A percentile compares a stretch with the other conserved stretches of the same genome.
Evolutionary conservation across 2,329 filamentous ascomycete species (phyloP).

Genomic region (Lomentospora prolificans): DNA sequence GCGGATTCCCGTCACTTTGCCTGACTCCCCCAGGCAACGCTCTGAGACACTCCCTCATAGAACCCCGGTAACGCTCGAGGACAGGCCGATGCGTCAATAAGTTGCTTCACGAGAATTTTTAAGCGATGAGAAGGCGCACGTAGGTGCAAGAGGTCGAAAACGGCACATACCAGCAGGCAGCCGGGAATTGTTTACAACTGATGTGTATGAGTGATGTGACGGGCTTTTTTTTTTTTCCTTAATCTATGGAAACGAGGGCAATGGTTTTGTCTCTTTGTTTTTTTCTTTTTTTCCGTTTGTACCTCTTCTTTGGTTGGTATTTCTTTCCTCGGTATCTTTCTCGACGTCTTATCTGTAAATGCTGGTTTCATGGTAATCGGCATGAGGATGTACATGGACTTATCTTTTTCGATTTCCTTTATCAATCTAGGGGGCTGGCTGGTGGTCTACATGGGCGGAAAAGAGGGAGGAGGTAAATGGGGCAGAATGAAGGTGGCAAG

Average conservation of each 20-base stretch:
- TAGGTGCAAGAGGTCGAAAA: not conserved
- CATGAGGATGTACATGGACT: not conserved
- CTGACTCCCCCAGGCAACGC: not conserved
- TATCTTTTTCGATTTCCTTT: not conserved
- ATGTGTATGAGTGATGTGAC: slow-evolving; percentile 8
- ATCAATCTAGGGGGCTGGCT: not conserved
- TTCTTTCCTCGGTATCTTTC: too few relatives aligned
- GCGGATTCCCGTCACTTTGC: not conserved
- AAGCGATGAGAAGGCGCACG: not conserved
- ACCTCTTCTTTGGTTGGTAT: not conserved
- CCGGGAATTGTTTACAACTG: not conserved
- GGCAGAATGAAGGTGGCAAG: not conserved
- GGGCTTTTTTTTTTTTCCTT: slow-evolving; percentile 28
- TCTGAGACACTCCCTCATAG: slow-evolving; percentile 18
- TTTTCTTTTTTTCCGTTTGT: not conserved
- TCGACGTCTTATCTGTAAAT: not conserved
- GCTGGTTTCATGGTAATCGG: not conserved
- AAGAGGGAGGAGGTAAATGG: not conserved
- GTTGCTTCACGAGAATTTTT: slow-evolving; percentile 5
- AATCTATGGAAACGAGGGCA: not conserved
- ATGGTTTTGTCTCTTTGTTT: slow-evolving; percentile 18
- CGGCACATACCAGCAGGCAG: too few relatives aligned
- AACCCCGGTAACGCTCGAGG: slow-evolving; percentile 42
- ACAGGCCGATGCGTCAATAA: slow-evolving; percentile 43
- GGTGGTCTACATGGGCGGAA: not conserved